Evolutionary conservation across 2,329 filamentous ascomycete genomes (phyloP).

Genomic region (Ustulina deusta): DNA sequence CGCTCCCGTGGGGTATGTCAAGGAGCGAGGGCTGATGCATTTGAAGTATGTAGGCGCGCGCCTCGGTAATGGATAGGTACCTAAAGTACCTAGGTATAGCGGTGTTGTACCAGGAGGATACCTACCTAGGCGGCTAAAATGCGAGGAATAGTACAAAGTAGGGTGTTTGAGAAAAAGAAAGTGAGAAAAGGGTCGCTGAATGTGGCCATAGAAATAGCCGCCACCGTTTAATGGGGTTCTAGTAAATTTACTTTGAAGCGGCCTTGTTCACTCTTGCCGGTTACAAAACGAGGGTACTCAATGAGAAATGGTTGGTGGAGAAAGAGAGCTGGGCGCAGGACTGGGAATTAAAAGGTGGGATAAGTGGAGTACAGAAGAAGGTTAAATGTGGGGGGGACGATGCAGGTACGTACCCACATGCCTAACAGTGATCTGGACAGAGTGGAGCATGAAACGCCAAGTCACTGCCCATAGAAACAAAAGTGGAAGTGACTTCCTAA

Average conservation of each 20-base stretch:
- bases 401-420: constrained; percentile 34
- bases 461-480: not conserved
- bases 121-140: too few relatives aligned
- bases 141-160: constrained; percentile 16
- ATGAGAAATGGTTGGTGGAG: constrained; percentile 45
- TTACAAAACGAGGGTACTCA: constrained; percentile 41
- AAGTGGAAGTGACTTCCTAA: not conserved
- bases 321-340: constrained; percentile 40
- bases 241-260: constrained; percentile 38
- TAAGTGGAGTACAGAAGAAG: constrained; percentile 7
- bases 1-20: constrained; percentile 5
- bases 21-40: not conserved
- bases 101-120: too few relatives aligned
- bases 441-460: constrained; percentile 8
- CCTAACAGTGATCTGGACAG: not conserved
- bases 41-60: constrained; percentile 34
- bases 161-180: constrained; percentile 25
- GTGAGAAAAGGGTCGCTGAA: constrained; percentile 15
- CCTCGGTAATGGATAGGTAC: not conserved
- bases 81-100: too few relatives aligned
- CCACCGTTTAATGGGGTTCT: constrained; percentile 39
- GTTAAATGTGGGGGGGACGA: constrained; percentile 33
- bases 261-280: constrained; percentile 39
- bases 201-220: constrained; percentile 38
- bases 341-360: constrained; percentile 15